Evolutionary conservation across 306 rosid genomes (phyloP).

Genomic region (Urtica urens): DNA sequence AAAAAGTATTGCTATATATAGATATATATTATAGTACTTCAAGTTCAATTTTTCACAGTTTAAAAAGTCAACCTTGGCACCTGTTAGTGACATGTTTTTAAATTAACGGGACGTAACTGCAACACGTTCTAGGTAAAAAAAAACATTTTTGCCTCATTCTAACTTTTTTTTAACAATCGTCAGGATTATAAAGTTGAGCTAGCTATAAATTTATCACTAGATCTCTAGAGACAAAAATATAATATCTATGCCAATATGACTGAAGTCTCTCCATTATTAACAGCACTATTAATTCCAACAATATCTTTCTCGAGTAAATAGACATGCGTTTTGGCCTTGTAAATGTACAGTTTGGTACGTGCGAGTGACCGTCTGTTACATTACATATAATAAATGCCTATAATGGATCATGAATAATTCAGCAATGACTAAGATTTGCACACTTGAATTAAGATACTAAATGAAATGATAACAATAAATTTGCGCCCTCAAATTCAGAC

Average conservation of each 20-base stretch:
- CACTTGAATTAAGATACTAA: too few relatives aligned
- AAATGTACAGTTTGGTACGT: neutral
- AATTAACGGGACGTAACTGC: too few relatives aligned
- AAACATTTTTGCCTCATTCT: too few relatives aligned
- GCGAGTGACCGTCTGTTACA: neutral
- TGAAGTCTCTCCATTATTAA: slow-evolving; percentile 6
- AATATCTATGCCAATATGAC: neutral
- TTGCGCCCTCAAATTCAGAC: too few relatives aligned
- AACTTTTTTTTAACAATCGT: neutral
- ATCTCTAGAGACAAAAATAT: neutral
- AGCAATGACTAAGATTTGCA: slow-evolving; percentile 7
- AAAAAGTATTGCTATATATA: too few relatives aligned
- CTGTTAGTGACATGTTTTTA: too few relatives aligned
- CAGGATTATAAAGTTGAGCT: slow-evolving; percentile 10
- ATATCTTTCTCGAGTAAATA: slow-evolving; percentile 4
- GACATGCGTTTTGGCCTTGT: neutral
- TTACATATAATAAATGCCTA: neutral
- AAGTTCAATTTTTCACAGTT: too few relatives aligned
- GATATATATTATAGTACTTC: too few relatives aligned
- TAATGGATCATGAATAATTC: slow-evolving; percentile 9
- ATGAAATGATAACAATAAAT: too few relatives aligned
- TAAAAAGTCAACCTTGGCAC: too few relatives aligned
- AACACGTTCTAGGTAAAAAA: too few relatives aligned
- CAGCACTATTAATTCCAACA: slow-evolving; percentile 2
- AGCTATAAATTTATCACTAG: slow-evolving; percentile 6